These are phyloP conservation scores for Ceratobasidium sp. DNA, from an alignment of 1,284 basidiomycete genomes.

Conservation along the genomic window DNA sequence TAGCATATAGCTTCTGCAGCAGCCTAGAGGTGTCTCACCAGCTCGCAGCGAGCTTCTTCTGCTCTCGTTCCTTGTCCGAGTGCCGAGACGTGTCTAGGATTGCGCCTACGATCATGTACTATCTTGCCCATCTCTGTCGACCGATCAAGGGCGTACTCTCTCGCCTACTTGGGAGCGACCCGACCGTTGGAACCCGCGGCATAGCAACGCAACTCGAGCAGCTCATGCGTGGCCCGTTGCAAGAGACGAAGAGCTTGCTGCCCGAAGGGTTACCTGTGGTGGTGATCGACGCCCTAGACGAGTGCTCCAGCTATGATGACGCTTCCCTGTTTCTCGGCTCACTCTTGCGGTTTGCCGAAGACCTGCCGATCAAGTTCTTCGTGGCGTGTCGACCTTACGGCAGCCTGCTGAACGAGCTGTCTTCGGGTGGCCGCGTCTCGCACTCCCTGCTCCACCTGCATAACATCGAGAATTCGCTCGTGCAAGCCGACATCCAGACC, in stretches of 20 bases:
- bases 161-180: background rate
- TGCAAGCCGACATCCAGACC: constrained; percentile 38
- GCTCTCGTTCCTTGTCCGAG: background rate
- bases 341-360: background rate
- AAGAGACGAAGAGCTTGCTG: background rate
- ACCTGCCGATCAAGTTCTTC: constrained; percentile 27
- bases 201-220: background rate
- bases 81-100: background rate
- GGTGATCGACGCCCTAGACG: constrained; percentile 17
- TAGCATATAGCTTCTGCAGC: background rate
- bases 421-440: no score
- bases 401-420: background rate
- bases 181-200: background rate
- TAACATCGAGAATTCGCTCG: constrained; percentile 41
- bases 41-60: constrained; percentile 1
- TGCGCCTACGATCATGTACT: background rate
- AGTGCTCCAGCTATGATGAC: background rate
- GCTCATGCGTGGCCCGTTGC: background rate
- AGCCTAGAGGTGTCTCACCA: background rate
- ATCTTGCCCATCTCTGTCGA: background rate
- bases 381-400: constrained; percentile 4
- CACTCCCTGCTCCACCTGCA: constrained; percentile 24
- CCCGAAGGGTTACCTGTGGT: background rate
- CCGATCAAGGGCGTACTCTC: background rate
- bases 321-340: background rate